Percentiles rank a stretch among this genome's conserved stretches.
Evolutionary conservation across 352 stramenopile species (phyloP).

Genomic region (Phytophthora quininea): DNA sequence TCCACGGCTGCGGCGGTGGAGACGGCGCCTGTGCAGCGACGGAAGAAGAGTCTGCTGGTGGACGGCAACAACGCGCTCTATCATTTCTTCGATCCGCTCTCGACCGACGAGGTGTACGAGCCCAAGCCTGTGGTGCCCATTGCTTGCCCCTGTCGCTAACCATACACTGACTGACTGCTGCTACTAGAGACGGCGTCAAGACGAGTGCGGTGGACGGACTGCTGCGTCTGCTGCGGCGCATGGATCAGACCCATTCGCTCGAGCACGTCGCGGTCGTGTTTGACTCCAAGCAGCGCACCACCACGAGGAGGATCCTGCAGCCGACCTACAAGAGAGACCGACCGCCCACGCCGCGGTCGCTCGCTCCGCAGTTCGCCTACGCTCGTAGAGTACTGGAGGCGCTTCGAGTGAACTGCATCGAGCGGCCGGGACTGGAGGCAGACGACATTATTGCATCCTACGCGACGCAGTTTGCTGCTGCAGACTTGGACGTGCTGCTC

Average conservation of each 20-base stretch:
- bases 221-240: conserved; percentile 44
- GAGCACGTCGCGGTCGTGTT: conserved; percentile 70
- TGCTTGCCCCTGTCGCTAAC: no score
- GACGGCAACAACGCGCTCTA: conserved; percentile 75
- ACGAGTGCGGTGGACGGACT: conserved; percentile 55
- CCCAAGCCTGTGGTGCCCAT: no score
- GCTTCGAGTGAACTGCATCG: conserved; percentile 56
- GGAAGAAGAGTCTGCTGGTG: conserved; percentile 61
- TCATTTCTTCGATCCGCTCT: conserved; percentile 60
- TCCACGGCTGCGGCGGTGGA: conserved; percentile 16
- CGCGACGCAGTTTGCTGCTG: conserved; percentile 38
- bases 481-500: conserved; percentile 63
- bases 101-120: conserved; percentile 38
- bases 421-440: conserved; percentile 55
- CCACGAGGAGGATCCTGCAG: conserved; percentile 51
- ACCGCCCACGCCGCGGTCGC: conserved; percentile 40
- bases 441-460: conserved; percentile 79
- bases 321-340: conserved; percentile 58
- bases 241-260: conserved; percentile 53
- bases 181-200: conserved; percentile 31
- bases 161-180: not conserved
- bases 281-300: conserved; percentile 53
- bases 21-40: conserved; percentile 10
- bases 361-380: conserved; percentile 51
- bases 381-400: conserved; percentile 35